Conservation (phyloP, 108 stramenopile genomes). For the Skeletonema marinoi region DNA sequence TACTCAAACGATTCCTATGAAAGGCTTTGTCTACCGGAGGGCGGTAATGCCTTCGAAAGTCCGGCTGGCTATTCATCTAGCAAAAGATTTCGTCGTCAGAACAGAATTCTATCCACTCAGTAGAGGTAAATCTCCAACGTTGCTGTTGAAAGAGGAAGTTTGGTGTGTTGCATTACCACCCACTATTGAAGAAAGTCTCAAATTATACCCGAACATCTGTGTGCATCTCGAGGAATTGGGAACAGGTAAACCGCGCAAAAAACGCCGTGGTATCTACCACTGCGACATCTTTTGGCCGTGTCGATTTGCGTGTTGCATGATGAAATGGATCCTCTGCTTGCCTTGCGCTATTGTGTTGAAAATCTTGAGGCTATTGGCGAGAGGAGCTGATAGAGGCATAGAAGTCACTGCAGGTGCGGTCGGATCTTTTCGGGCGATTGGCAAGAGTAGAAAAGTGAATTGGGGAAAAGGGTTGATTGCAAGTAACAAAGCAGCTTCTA, state of each 20-base stretch:
- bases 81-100: constrained; percentile 10
- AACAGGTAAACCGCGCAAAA: constrained; percentile 8
- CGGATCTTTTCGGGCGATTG: constrained; percentile 14
- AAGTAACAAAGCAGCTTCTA: neutral
- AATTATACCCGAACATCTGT: constrained; percentile 4
- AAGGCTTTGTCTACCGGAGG: constrained; percentile 12
- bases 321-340: constrained; percentile 28
- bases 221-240: constrained; percentile 26
- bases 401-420: constrained; percentile 9
- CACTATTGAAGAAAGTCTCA: constrained; percentile 10
- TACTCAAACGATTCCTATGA: constrained; percentile 15
- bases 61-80: constrained; percentile 28
- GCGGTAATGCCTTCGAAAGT: constrained; percentile 6
- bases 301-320: constrained; percentile 18
- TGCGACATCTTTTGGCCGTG: constrained; percentile 23
- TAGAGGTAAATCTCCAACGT: neutral
- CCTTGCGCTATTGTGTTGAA: constrained; percentile 21
- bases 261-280: constrained; percentile 18
- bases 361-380: neutral
- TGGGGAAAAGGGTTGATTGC: constrained; percentile 1
- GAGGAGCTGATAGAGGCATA: constrained; percentile 11
- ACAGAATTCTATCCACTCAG: constrained; percentile 12
- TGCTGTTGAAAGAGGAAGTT: constrained; percentile 16
- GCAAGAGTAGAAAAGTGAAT: constrained; percentile 13
- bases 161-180: constrained; percentile 20